Evolutionary conservation across 129 eudicot species (phyloP).

Genomic region (Saposhnikovia divaricata): DNA sequence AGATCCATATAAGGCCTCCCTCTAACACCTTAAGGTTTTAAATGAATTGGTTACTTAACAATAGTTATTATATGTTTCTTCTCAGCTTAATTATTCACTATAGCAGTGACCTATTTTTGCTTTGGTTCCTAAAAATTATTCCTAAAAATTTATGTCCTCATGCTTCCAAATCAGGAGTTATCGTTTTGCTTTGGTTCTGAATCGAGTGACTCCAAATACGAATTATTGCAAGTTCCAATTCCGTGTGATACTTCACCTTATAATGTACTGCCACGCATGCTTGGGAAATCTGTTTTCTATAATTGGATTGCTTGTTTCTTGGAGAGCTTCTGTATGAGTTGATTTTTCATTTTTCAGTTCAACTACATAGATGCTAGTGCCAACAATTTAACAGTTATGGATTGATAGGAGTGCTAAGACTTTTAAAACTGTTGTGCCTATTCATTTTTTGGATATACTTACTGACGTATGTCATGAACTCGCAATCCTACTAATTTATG

Average conservation of each 20-base stretch:
- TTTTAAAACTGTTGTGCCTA: not conserved
- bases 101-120: not conserved
- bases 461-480: not conserved
- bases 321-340: not conserved
- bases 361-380: not conserved
- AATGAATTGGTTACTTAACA: too few relatives aligned
- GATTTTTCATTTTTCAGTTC: not conserved
- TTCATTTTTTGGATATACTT: not conserved
- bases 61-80: not conserved
- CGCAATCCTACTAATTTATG: not conserved
- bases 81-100: not conserved
- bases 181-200: not conserved
- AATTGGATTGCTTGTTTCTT: not conserved
- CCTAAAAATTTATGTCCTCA: too few relatives aligned
- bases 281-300: not conserved
- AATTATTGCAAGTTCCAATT: not conserved
- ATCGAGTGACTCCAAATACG: not conserved
- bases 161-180: not conserved
- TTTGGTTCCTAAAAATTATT: too few relatives aligned
- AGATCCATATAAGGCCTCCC: too few relatives aligned
- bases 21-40: too few relatives aligned
- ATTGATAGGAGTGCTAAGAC: not conserved
- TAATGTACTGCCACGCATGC: not conserved
- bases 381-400: not conserved
- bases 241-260: not conserved